Conservation (phyloP, 192 early-diverging fungal genomes). For the Podila epigama region DNA sequence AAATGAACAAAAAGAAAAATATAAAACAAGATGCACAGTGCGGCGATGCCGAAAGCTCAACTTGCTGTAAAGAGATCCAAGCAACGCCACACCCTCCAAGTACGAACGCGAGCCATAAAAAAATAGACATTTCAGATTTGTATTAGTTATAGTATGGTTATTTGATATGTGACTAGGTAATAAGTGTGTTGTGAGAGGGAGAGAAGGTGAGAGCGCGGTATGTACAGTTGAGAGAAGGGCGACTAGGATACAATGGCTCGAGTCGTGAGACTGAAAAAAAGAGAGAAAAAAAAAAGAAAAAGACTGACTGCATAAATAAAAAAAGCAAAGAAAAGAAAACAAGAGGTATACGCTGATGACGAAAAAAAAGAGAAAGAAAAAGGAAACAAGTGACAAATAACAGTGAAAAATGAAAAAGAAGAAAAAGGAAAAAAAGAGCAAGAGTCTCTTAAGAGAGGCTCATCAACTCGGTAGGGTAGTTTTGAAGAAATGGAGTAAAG, state of each 20-base stretch:
- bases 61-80: no score
- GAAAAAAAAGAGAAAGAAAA: background rate
- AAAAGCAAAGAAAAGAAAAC: background rate
- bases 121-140: no score
- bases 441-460: slow-evolving; percentile 4
- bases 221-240: background rate
- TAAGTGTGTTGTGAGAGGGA: background rate
- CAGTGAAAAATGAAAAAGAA: background rate
- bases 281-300: background rate
- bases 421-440: background rate
- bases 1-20: no score
- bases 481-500: slow-evolving; percentile 52
- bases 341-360: background rate
- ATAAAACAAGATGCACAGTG: no score
- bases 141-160: no score
- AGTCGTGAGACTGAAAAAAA: background rate
- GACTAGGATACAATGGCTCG: background rate
- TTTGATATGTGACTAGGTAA: no score
- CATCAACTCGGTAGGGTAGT: slow-evolving; percentile 35
- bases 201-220: background rate
- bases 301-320: slow-evolving; percentile 10
- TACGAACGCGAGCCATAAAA: no score
- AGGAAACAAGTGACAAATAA: background rate
- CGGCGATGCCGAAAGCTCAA: no score
- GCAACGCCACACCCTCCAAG: no score